Evolutionary conservation across 805 yeast species (phyloP), one percentile per base, ranked within the genome.

Genomic region (Monosporozyma servazzii): DNA sequence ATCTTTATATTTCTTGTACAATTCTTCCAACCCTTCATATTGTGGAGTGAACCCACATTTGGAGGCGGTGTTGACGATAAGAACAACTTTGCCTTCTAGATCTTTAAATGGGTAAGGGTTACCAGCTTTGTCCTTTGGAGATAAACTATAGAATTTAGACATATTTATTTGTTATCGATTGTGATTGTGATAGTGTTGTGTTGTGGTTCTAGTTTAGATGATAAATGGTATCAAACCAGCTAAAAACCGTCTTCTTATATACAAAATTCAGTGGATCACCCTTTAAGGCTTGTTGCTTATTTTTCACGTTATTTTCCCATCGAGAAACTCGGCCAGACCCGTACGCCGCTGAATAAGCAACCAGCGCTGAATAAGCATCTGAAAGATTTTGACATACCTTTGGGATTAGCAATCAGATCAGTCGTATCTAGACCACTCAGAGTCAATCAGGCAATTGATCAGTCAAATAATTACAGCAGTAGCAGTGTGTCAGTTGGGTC

Each of bases 21-120:
- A 69, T 41, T 66, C 70, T 69, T 89, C 90, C 36, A 89, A 71
- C 49, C 82, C 91, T 49, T 74, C 70, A 66, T 84, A 86, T 67
- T 88, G 96, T 51, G 86, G 82, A 3, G 93, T 82, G 69, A 80
- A 81, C 5, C 81, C 82, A 66, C 95, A 88, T 68, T 87, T 84
- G 56, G 95, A 84, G 7, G 96, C 96, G 9, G 88, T 90, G 68
- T 90, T 89, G 49, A 88, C 95, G 48, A 90, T 75, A 41, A 89
- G 67, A 2, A 89, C 91, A 25, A 83, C 89, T 68, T 89, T 86
- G 31, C 91, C 95, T 64, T 80, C 76, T 52, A 88, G 72, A 53
- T 80, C 71, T 40, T 67, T 59, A 59, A 89, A 83, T 30, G 82
- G 76, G 66, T 72, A 82, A 4, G 75, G 76, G 51, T 81, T 62